Base-by-base conservation (phyloP, 257 asterid species). In the Plantago major region DNA sequence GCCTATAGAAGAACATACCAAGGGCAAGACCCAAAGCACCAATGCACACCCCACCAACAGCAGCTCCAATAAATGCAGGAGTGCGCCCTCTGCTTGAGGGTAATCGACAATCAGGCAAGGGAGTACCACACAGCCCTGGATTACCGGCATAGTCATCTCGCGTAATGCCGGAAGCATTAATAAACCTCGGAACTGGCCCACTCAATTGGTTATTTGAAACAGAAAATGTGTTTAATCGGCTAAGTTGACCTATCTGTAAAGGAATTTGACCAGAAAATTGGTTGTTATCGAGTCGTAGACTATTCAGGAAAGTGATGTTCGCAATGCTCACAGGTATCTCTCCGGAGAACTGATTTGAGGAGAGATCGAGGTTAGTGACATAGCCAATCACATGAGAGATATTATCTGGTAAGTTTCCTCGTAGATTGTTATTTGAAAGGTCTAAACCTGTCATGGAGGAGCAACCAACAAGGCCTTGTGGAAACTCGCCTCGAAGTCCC, bases 401-500 rank as follows among this genome's bases (percentile, higher is more conserved):
- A 67, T 87, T 37, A 43, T 3, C 10, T 8, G 97, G 96, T 60
- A 90, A 77, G 19, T 2, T 46, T 22, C 97, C 97, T 18, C 30
- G 30, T 40, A 90, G 60, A 3, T 46, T 46, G 81, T 90, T 90
- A 75, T 78, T 61, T 5, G 96, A 90, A 66, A 90, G 87, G 71
- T 90, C 94, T 54, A 90, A 76, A 60, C 91, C 85, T 1, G 94
- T 90, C 80, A 87, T 59, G 54, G 98, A 74, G 17, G 75, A 6
- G 65, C 98, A 90, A 11, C 64, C 53, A 6, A 28, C 8, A 18
- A 90, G 56, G 11, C 95, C 98, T 3, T 57, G 62, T 1, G 98
- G 98, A 73, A 88, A 90, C 69, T 60, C 79, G 8, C 98, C 98
- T 80, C 60, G 63, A 60, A 90, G 96, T 12, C 90, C 84, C 95